Evolutionary conservation across 2,329 filamentous ascomycete genomes (phyloP).

Genomic region (Coccinonectria pachysandricola): DNA sequence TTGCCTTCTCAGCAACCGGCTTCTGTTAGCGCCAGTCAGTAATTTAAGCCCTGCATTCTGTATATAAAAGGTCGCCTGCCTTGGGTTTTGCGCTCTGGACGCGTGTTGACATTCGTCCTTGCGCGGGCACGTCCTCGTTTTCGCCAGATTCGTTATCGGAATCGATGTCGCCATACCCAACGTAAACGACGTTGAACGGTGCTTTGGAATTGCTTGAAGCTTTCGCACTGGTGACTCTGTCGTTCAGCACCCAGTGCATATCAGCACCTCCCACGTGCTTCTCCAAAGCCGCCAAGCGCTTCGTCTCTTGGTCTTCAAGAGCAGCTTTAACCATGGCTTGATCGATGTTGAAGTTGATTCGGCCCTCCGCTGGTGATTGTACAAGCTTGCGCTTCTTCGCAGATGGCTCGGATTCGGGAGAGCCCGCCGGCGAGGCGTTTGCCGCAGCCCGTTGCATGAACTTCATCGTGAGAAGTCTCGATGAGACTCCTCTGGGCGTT

Average conservation of each 20-base stretch:
- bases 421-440: conserved; percentile 36
- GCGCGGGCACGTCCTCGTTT: conserved; percentile 23
- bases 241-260: conserved; percentile 64
- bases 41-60: not conserved
- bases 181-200: conserved; percentile 48
- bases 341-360: conserved; percentile 35
- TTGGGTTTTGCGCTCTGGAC: conserved; percentile 18
- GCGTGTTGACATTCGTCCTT: conserved; percentile 28
- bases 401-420: conserved; percentile 38
- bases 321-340: conserved; percentile 52
- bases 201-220: conserved; percentile 23
- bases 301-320: conserved; percentile 55
- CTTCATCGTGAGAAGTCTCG: conserved; percentile 85
- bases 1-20: conserved; percentile 5
- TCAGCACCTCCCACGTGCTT: conserved; percentile 54
- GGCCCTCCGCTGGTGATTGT: conserved; percentile 26
- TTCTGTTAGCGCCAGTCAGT: conserved; percentile 11
- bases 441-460: conserved; percentile 88
- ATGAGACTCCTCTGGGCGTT: conserved; percentile 65
- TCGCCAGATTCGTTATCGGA: conserved; percentile 25
- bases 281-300: conserved; percentile 50
- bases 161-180: conserved; percentile 43
- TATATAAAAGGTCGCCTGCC: conserved; percentile 17
- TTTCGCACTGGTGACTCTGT: conserved; percentile 20
- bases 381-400: conserved; percentile 54